phyloP scores from a whole-genome alignment of 2,329 filamentous ascomycete genomes.

The Phialophora chinensis region DNA sequence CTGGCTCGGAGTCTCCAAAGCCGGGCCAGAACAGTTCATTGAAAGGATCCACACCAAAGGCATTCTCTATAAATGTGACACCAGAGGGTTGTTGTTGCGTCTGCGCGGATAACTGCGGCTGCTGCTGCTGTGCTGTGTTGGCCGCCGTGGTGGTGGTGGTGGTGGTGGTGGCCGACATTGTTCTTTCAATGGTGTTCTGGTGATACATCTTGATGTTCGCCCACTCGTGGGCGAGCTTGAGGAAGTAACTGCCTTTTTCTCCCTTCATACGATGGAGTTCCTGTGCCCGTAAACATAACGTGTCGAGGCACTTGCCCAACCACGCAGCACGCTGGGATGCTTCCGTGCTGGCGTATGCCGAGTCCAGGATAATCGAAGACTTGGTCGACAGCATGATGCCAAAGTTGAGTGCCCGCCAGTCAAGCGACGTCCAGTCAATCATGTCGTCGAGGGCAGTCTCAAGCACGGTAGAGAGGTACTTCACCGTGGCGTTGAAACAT shows the following conservation, averaged over 20 bases:
- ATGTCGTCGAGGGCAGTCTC: conserved; percentile 23
- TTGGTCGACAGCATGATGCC: conserved; percentile 29
- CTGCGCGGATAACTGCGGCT: neutral
- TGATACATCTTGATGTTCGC: conserved; percentile 25
- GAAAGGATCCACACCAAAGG: conserved; percentile 25
- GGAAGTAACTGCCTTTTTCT: conserved; percentile 22
- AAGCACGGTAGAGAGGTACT: conserved; percentile 19
- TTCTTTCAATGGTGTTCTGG: conserved; percentile 27
- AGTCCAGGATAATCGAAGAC: conserved; percentile 29
- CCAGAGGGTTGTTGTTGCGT: conserved; percentile 2
- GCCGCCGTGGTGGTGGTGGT: neutral
- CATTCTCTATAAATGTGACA: conserved; percentile 5
- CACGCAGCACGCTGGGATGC: conserved; percentile 26
- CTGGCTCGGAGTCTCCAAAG: conserved; percentile 16
- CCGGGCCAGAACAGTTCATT: conserved; percentile 29
- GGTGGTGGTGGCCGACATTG: neutral
- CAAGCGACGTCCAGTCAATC: conserved; percentile 26
- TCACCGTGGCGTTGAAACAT: conserved; percentile 26
- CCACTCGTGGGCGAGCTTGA: conserved; percentile 25
- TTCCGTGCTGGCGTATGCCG: conserved; percentile 21
- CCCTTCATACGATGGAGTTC: conserved; percentile 20
- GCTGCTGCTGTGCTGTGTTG: conserved; percentile 2
- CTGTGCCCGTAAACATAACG: conserved; percentile 20
- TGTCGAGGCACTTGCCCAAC: conserved; percentile 30
- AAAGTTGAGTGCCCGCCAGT: conserved; percentile 29